Percentiles rank a stretch among this genome's conserved stretches.
Evolutionary conservation across 164 flowering plant species (phyloP).

Genomic region (Vitis labrusca): DNA sequence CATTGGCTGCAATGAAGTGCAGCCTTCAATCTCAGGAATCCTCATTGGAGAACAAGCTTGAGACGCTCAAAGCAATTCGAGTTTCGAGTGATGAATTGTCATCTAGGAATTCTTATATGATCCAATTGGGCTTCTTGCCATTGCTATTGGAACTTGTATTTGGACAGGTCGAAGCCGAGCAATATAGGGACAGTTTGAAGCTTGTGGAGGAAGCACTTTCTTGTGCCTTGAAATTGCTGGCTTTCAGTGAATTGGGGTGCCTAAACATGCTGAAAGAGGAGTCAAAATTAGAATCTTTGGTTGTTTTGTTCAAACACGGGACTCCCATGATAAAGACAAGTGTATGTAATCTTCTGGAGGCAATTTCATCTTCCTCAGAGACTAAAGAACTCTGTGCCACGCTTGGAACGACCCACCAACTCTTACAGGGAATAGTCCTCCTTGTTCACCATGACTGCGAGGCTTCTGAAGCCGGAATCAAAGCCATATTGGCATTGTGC

Average conservation of each 20-base stretch:
- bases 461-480: constrained; percentile 36
- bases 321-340: constrained; percentile 28
- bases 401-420: constrained; percentile 24
- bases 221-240: constrained; percentile 42
- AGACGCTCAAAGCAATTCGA: constrained; percentile 30
- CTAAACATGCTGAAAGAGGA: constrained; percentile 41
- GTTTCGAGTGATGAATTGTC: constrained; percentile 31
- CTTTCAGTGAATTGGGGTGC: constrained; percentile 26
- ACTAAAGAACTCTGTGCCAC: constrained; percentile 33
- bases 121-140: constrained; percentile 49
- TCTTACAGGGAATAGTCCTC: constrained; percentile 23
- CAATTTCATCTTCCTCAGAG: constrained; percentile 32
- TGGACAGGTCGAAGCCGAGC: constrained; percentile 6
- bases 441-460: constrained; percentile 28
- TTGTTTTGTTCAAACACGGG: constrained; percentile 39
- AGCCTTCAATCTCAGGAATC: constrained; percentile 32
- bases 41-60: constrained; percentile 28
- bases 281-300: constrained; percentile 25
- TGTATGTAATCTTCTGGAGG: constrained; percentile 48
- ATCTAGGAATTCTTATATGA: constrained; percentile 22
- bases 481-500: constrained; percentile 42
- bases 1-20: constrained; percentile 35
- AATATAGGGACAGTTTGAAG: constrained; percentile 13
- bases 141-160: constrained; percentile 37
- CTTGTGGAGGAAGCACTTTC: constrained; percentile 46